Conservation (phyloP, 2,329 filamentous ascomycete genomes). For the Sporothrix variecibatus region DNA sequence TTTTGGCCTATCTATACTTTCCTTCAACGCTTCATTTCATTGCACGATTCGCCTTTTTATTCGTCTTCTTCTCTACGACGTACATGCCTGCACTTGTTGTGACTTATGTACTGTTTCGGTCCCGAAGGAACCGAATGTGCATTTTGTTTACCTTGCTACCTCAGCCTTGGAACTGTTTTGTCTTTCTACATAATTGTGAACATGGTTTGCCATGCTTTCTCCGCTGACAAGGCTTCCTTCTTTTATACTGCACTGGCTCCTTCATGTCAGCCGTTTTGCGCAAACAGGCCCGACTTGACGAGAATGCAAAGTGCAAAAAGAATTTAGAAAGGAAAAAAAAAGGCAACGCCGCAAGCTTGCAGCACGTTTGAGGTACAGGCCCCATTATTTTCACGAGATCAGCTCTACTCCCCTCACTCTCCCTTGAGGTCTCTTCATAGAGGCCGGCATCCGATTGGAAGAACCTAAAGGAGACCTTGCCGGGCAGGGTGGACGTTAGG, state of each 20-base stretch:
- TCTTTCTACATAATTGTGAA: background rate
- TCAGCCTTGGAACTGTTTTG: background rate
- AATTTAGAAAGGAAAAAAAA: too few species aligned
- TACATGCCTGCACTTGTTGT: background rate
- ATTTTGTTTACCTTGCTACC: background rate
- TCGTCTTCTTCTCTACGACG: background rate
- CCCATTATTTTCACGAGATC: background rate
- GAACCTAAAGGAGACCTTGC: background rate
- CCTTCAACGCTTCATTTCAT: background rate
- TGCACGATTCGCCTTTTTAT: background rate
- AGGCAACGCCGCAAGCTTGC: background rate
- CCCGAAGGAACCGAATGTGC: background rate
- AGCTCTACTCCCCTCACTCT: background rate
- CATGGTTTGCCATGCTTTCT: background rate
- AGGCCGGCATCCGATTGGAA: background rate
- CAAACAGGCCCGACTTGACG: background rate
- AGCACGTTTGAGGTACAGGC: background rate
- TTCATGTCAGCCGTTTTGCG: background rate
- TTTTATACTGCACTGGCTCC: background rate
- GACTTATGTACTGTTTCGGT: background rate
- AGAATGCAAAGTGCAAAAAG: background rate
- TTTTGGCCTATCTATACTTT: background rate
- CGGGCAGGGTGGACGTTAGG: background rate
- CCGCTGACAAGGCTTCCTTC: background rate
- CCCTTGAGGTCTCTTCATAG: background rate